Evolutionary conservation across 225 moss, liverwort and hornwort genomes (phyloP).

Genomic region (Sphagnum tenellum): DNA sequence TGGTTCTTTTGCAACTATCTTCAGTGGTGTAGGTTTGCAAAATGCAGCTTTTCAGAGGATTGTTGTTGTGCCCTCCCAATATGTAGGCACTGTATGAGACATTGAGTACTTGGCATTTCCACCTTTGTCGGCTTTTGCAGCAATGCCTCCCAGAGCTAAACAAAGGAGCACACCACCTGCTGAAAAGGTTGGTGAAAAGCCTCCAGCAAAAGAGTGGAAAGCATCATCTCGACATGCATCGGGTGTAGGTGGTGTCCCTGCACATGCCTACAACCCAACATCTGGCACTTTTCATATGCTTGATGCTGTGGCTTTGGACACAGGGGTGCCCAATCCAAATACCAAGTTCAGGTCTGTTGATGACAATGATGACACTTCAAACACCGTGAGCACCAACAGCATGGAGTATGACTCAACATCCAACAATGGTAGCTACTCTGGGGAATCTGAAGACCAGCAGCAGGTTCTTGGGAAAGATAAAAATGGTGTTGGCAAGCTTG

Average conservation of each 20-base stretch:
- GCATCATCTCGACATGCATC: slow-evolving; percentile 15
- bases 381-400: slow-evolving; percentile 15
- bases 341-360: slow-evolving; percentile 32
- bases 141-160: slow-evolving; percentile 31
- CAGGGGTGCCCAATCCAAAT: slow-evolving; percentile 18
- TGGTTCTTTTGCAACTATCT: too few relatives aligned
- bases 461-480: slow-evolving; percentile 24
- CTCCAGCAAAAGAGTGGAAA: slow-evolving; percentile 39
- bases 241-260: slow-evolving; percentile 17
- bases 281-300: slow-evolving; percentile 34
- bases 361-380: slow-evolving; percentile 28
- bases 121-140: slow-evolving; percentile 1
- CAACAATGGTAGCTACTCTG: slow-evolving; percentile 44
- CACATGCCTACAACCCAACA: slow-evolving; percentile 37
- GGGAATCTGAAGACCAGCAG: slow-evolving; percentile 42
- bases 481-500: slow-evolving; percentile 9
- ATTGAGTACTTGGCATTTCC: too few relatives aligned
- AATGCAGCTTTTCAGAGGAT: too few relatives aligned
- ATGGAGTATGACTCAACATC: slow-evolving; percentile 40
- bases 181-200: slow-evolving; percentile 25
- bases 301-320: slow-evolving; percentile 22
- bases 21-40: too few relatives aligned
- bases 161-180: slow-evolving; percentile 14
- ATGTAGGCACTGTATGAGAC: too few relatives aligned
- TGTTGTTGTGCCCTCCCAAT: too few relatives aligned